phyloP scores from a whole-genome alignment of 371 early-diverging fungal species.

The Mortierella sp. region DNA sequence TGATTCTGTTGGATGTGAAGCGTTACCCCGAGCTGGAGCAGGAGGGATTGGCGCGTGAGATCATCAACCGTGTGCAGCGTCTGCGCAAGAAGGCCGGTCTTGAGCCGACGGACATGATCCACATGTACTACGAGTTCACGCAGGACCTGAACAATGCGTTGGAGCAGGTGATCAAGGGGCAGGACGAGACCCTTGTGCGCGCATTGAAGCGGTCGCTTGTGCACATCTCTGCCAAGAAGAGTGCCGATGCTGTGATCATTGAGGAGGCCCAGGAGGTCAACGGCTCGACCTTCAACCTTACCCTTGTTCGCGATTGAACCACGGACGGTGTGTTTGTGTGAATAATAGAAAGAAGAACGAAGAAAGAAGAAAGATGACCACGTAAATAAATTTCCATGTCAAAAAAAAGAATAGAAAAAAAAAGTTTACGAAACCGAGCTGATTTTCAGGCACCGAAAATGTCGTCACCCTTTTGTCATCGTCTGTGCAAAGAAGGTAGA shows the following conservation, averaged over 20 bases:
- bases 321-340: not conserved
- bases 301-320: conserved; percentile 58
- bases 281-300: conserved; percentile 60
- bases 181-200: conserved; percentile 80
- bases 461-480: too few species aligned
- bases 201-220: conserved; percentile 78
- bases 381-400: too few species aligned
- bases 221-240: conserved; percentile 56
- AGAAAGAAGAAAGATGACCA: not conserved
- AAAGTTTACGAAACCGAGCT: too few species aligned
- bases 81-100: conserved; percentile 96
- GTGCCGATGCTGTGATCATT: conserved; percentile 65
- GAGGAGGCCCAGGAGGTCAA: conserved; percentile 85
- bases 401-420: too few species aligned
- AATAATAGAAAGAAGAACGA: not conserved
- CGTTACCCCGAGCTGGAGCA: conserved; percentile 87
- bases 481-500: too few species aligned
- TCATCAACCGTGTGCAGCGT: conserved; percentile 98
- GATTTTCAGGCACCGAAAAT: too few species aligned
- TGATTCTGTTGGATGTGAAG: conserved; percentile 92
- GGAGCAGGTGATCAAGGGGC: conserved; percentile 75
- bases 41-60: conserved; percentile 97
- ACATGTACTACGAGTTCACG: conserved; percentile 83
- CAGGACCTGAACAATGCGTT: conserved; percentile 79
- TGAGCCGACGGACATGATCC: conserved; percentile 89